Conservation (phyloP, 495 filamentous ascomycete species). For the Penicillium ochrochloron region DNA sequence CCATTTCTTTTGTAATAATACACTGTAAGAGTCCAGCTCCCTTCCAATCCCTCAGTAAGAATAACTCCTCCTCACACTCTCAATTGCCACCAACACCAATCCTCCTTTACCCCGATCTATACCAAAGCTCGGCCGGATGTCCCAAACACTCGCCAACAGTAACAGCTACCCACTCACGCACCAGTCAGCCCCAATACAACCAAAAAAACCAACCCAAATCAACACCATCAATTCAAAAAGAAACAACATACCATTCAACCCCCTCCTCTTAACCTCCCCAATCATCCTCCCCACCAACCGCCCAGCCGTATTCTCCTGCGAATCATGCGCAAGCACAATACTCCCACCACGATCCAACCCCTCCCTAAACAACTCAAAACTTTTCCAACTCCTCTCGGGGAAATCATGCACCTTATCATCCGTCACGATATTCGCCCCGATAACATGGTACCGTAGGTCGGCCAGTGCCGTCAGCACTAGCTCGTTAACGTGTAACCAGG, state of each 20-base stretch:
- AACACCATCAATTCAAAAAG: not conserved
- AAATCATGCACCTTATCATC: constrained; percentile 49
- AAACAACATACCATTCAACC: constrained; percentile 36
- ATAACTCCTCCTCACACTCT: not conserved
- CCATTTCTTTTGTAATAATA: not conserved
- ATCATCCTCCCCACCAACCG: constrained; percentile 45
- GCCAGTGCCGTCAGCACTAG: constrained; percentile 36
- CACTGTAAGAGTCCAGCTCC: too few relatives aligned
- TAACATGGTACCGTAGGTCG: constrained; percentile 47
- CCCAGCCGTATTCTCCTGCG: constrained; percentile 46
- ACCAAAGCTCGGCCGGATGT: constrained; percentile 71
- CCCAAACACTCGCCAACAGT: constrained; percentile 77
- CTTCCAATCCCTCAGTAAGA: not conserved
- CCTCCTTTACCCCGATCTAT: constrained; percentile 30
- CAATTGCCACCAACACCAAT: not conserved
- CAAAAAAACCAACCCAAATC: constrained; percentile 18
- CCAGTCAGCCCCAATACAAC: constrained; percentile 25
- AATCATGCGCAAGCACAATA: constrained; percentile 52
- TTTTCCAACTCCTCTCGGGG: constrained; percentile 27
- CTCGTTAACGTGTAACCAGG: constrained; percentile 42
- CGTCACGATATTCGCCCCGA: constrained; percentile 50
- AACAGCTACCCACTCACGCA: constrained; percentile 52
- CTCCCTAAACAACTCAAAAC: constrained; percentile 36
- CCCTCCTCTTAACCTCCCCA: constrained; percentile 32
- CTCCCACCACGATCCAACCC: constrained; percentile 38